Base-by-base conservation (phyloP, 139 green algal genomes). In the Ulvella scutata region DNA sequence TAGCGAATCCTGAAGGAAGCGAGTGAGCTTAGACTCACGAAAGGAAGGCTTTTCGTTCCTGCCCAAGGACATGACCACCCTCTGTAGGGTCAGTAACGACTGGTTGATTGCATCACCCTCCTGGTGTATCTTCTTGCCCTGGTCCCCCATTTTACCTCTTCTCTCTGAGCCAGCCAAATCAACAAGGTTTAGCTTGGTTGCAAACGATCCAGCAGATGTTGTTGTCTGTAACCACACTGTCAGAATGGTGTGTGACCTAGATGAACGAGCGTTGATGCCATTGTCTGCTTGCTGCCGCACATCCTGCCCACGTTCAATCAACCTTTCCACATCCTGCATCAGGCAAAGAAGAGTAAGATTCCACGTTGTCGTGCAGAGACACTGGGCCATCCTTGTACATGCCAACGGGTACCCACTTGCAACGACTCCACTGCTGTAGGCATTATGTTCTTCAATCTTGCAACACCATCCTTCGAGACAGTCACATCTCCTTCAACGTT, bases 1-100 rank as follows among this genome's bases (percentile, higher is more conserved):
- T 31, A 92, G 77, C 0, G 82, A 87, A 77, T 92, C 85, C 36
- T 87, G 87, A 28, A 92, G 83, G 9, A 92, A 83, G 60, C 89
- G 86, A 34, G 88, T 92, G 23, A 92, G 85, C 74, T 86, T 86
- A 72, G 76, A 86, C 51, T 67, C 51, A 13, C 51, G 9, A 23
- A 67, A 67, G 9, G 51, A n/a, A 36, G 51, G 51, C 31, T 36
- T 26, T 0, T 26, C 51, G 31, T 67, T 67, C 31, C 17, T 67
- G 13, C 51, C 51, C 9, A 67, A 26, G 51, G 51, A n/a, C 51
- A 67, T 67, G 6, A 67, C 51, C 0, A 67, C 51, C 9, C n/a
- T 67, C 20, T 67, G 51, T 6, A 67, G 51, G 10, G 51, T 67
- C 51, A 67, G 51, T 0, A 67, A 26, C 6, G 51, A 67, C 20